Base-by-base conservation (phyloP, 345 rosid species). In the Eucalyptus erythrocorys region DNA sequence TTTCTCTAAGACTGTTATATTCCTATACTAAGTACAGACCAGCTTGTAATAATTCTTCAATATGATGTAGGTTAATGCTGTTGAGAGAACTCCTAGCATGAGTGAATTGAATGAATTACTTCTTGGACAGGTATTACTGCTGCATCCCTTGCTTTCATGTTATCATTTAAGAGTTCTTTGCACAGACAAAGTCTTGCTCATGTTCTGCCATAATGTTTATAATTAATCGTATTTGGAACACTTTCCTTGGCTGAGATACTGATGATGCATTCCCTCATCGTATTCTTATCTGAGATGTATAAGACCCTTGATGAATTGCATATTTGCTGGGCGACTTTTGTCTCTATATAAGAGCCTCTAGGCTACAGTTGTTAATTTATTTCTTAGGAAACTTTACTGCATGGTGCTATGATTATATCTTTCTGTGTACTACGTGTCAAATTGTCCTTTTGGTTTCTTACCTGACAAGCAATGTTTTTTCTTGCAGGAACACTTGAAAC, bases 41-140 rank as follows among this genome's bases (percentile, higher is more conserved):
- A 59, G 82, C 21, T 87, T 89, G 88, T 90, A n/a, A 89, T 86
- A 89, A 53, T 88, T 87, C 48, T 43, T 64, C 43, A 10, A 26
- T 88, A 16, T 89, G 86, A 57, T 89, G 92, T 92, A 97, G 99
- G 98, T 96, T 90, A 92, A 91, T 92, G 98, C 95, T 87, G 98
- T 97, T 89, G 97, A 96, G 93, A 94, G 92, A 93, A 96, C 99
- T 90, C 98, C 99, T 91, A 96, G 99, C 87, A 95, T 96, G 99
- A 97, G 99, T 32, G 99, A 96, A 93, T 90, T 97, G 92, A 97
- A 92, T 94, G 99, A 97, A 92, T 94, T 97, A 88, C 95, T 97
- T 88, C 95, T 97, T 86, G 95, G 97, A 53, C 98, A 97, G 97
- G 99, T 97, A 94, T 43, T 86, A 30, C 45, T 86, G 59, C 42